Percentiles rank a stretch among this genome's conserved stretches.
Evolutionary conservation across 2,329 filamentous ascomycete species (phyloP).

Genomic region (Emericellopsis cladophorae): DNA sequence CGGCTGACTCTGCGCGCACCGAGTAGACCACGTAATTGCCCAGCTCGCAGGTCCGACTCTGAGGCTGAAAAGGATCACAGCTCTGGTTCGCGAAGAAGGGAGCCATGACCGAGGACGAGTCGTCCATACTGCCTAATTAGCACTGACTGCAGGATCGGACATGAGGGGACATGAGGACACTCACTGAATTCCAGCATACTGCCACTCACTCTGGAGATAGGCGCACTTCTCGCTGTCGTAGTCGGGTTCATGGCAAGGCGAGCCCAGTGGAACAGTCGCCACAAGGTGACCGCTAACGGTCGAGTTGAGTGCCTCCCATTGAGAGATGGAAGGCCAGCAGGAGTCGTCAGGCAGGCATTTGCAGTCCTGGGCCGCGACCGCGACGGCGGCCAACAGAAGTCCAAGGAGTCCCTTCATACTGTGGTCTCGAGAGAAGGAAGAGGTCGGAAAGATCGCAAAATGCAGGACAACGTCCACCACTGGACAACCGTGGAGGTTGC

Average conservation of each 20-base stretch:
- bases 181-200: slow-evolving; percentile 19
- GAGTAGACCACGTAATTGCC: slow-evolving; percentile 25
- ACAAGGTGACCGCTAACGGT: slow-evolving; percentile 38
- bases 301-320: slow-evolving; percentile 27
- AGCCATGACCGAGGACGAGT: slow-evolving; percentile 9
- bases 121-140: no score
- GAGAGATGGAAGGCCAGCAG: no score
- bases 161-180: slow-evolving; percentile 7
- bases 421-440: no score
- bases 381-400: no score
- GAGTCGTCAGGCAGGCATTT: no score
- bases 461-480: no score
- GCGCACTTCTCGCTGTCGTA: slow-evolving; percentile 31
- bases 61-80: slow-evolving; percentile 18
- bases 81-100: slow-evolving; percentile 16
- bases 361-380: no score
- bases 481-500: no score
- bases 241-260: slow-evolving; percentile 34
- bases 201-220: slow-evolving; percentile 20
- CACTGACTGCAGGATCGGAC: slow-evolving; percentile 3
- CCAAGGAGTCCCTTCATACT: no score
- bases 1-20: slow-evolving; percentile 28
- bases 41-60: slow-evolving; percentile 22
- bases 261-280: slow-evolving; percentile 36
- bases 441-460: no score